Evolutionary conservation across 2,329 filamentous ascomycete species (phyloP).

Genomic region (Aspergillus versicolor): DNA sequence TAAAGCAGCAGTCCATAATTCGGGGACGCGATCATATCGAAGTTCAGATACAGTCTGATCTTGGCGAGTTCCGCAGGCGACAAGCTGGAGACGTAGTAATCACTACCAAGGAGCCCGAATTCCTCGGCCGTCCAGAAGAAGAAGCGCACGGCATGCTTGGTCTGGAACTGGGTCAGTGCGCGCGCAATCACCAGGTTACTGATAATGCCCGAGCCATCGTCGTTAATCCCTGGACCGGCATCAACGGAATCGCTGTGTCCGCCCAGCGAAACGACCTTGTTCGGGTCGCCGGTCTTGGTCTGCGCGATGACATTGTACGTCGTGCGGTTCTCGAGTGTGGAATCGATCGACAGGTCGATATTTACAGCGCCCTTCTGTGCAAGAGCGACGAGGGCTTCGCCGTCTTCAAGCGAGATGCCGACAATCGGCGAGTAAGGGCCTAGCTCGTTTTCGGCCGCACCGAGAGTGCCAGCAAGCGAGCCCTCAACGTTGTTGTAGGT

Average conservation of each 20-base stretch:
- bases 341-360: conserved; percentile 46
- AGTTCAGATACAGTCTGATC: conserved; percentile 67
- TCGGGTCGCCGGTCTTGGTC: conserved; percentile 56
- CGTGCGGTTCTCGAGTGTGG: conserved; percentile 47
- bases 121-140: conserved; percentile 64
- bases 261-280: conserved; percentile 59
- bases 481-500: conserved; percentile 72
- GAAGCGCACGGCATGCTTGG: conserved; percentile 69
- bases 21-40: conserved; percentile 66
- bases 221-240: conserved; percentile 70
- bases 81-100: conserved; percentile 55
- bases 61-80: conserved; percentile 53
- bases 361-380: conserved; percentile 47
- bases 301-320: conserved; percentile 61
- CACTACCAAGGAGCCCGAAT: conserved; percentile 62
- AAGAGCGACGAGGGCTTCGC: conserved; percentile 51
- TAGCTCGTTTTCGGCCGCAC: conserved; percentile 53
- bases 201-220: conserved; percentile 69
- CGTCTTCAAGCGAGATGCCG: conserved; percentile 63
- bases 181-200: conserved; percentile 59
- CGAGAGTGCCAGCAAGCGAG: conserved; percentile 66
- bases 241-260: conserved; percentile 62
- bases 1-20: conserved; percentile 58
- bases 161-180: conserved; percentile 68
- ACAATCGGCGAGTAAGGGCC: conserved; percentile 58